phyloP scores from a whole-genome alignment of 2,329 filamentous ascomycete genomes.

The Phyllosticta citrichinensis region DNA sequence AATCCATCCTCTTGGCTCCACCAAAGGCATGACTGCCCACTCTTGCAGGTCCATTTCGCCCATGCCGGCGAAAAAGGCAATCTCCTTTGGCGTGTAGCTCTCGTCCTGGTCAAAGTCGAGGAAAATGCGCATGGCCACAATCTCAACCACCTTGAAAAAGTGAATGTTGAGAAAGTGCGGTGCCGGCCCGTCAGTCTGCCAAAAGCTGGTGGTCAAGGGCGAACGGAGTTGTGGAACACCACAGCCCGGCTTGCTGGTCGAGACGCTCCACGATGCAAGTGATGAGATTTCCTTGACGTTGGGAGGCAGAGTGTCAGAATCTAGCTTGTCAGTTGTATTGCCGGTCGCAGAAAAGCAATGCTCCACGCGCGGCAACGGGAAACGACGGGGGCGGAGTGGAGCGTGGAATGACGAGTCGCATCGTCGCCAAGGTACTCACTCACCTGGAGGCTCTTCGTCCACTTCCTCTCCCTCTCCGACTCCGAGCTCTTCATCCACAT shows the following conservation, averaged over 20 bases:
- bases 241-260: slow-evolving; percentile 70
- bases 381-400: background rate
- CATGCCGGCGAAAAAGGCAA: slow-evolving; percentile 79
- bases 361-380: background rate
- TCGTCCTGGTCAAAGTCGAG: slow-evolving; percentile 91
- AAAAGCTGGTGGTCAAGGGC: slow-evolving; percentile 63
- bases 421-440: background rate
- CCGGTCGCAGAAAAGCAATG: background rate
- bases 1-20: slow-evolving; percentile 79
- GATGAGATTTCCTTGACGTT: slow-evolving; percentile 74
- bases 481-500: slow-evolving; percentile 19
- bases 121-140: slow-evolving; percentile 68
- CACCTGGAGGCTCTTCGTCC: slow-evolving; percentile 13
- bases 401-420: background rate
- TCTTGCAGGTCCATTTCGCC: slow-evolving; percentile 86
- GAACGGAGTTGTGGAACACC: slow-evolving; percentile 66
- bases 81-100: slow-evolving; percentile 91
- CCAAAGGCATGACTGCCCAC: slow-evolving; percentile 70
- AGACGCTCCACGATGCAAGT: slow-evolving; percentile 73
- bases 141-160: slow-evolving; percentile 73
- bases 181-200: slow-evolving; percentile 81
- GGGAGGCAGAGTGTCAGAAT: background rate
- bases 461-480: too few relatives aligned
- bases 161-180: slow-evolving; percentile 76
- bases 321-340: too few relatives aligned